These are phyloP conservation scores for Eimeria praecox DNA, from an alignment of 169 alveolate species.

Conservation along the genomic window DNA sequence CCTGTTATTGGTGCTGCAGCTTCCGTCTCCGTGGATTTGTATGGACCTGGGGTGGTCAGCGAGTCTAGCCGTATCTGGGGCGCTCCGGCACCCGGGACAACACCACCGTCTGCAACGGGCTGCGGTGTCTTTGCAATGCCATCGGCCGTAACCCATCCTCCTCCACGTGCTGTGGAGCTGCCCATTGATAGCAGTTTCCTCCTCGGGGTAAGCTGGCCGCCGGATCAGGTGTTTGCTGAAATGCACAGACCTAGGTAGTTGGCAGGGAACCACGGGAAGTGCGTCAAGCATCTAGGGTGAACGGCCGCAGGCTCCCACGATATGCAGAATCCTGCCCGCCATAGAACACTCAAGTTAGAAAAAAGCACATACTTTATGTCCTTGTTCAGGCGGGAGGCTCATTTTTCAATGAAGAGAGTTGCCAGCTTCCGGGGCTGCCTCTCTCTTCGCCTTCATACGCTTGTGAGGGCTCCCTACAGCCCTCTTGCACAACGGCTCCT, in stretches of 20 bases:
- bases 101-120: slow-evolving; percentile 51
- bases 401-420: slow-evolving; percentile 61
- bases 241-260: not conserved
- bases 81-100: slow-evolving; percentile 46
- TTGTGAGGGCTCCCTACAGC: slow-evolving; percentile 48
- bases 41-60: slow-evolving; percentile 59
- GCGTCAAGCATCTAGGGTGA: not conserved
- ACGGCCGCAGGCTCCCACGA: not conserved
- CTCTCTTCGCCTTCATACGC: slow-evolving; percentile 67
- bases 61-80: slow-evolving; percentile 57
- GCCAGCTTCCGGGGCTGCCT: slow-evolving; percentile 61
- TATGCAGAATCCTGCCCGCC: not conserved
- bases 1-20: slow-evolving; percentile 31
- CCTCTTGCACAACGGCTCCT: slow-evolving; percentile 65
- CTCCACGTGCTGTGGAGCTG: slow-evolving; percentile 43
- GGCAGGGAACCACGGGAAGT: not conserved
- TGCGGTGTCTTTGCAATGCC: slow-evolving; percentile 65
- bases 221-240: not conserved
- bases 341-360: not conserved
- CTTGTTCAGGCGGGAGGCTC: slow-evolving; percentile 61
- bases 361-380: not conserved
- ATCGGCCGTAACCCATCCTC: slow-evolving; percentile 53
- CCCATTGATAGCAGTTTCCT: slow-evolving; percentile 20
- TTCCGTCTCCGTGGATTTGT: slow-evolving; percentile 62
- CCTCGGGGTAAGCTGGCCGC: slow-evolving; percentile 42